These are phyloP conservation scores for Biancaea sappan DNA, from an alignment of 306 rosid species.

Conservation along the genomic window DNA sequence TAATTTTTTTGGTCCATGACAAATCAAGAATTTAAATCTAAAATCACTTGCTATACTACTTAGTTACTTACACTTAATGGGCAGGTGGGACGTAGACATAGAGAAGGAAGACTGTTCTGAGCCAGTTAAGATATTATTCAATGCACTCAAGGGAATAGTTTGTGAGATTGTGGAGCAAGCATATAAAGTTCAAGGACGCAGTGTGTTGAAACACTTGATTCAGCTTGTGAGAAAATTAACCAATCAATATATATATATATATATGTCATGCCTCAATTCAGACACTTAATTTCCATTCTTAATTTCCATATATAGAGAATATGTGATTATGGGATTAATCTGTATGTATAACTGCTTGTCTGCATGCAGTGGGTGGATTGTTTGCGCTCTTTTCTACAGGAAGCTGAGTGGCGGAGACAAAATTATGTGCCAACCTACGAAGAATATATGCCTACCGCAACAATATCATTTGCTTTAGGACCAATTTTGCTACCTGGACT, in stretches of 20 bases:
- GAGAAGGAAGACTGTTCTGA: constrained; percentile 51
- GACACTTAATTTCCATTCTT: too few relatives aligned
- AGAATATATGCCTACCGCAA: constrained; percentile 46
- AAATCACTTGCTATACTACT: too few relatives aligned
- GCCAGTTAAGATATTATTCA: constrained; percentile 55
- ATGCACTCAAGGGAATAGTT: constrained; percentile 41
- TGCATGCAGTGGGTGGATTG: constrained; percentile 52
- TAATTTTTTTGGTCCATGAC: too few relatives aligned
- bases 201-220: constrained; percentile 40
- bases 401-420: constrained; percentile 51
- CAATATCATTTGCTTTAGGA: constrained; percentile 53
- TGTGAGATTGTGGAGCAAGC: constrained; percentile 51
- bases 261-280: too few relatives aligned
- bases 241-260: too few relatives aligned
- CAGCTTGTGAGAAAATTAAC: constrained; percentile 46
- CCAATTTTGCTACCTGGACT: constrained; percentile 54
- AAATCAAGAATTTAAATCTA: too few relatives aligned
- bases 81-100: constrained; percentile 55
- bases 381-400: constrained; percentile 45
- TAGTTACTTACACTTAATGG: too few relatives aligned
- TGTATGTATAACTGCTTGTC: background rate
- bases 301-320: background rate
- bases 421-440: constrained; percentile 47
- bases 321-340: too few relatives aligned
- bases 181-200: constrained; percentile 35